A percentile compares a stretch with the other conserved stretches of the same genome.
phyloP scores from a whole-genome alignment of 306 rosid genomes.

The Oemleria cerasiformis region DNA sequence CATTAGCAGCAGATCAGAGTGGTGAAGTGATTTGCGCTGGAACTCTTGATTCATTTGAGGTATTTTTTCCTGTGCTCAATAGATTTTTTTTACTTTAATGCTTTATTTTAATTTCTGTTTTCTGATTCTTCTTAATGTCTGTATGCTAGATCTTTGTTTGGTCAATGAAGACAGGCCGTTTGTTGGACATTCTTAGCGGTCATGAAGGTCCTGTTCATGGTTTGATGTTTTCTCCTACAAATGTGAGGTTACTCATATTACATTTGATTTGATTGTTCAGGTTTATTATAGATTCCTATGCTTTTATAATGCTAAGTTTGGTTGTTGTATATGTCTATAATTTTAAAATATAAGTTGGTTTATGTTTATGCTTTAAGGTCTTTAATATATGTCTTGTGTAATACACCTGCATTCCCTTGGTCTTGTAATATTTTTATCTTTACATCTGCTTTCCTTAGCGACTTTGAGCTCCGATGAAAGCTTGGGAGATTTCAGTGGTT shows the following conservation, averaged over 20 bases:
- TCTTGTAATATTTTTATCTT: neutral
- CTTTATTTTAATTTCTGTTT: neutral
- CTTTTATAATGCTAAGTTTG: neutral
- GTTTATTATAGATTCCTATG: neutral
- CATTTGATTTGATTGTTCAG: neutral
- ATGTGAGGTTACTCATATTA: slow-evolving; percentile 49
- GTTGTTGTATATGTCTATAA: slow-evolving; percentile 1
- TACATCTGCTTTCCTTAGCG: neutral
- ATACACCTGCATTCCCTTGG: too few relatives aligned
- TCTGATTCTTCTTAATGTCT: slow-evolving; percentile 15
- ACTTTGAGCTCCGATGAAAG: neutral
- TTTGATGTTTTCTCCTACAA: slow-evolving; percentile 83
- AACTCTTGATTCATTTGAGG: slow-evolving; percentile 92
- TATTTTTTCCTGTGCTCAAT: slow-evolving; percentile 30
- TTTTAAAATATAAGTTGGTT: neutral
- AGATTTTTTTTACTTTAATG: neutral
- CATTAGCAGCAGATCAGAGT: slow-evolving; percentile 86
- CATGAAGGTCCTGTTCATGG: slow-evolving; percentile 98
- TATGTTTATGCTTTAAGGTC: neutral
- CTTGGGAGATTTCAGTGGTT: neutral
- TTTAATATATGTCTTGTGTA: neutral
- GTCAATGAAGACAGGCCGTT: slow-evolving; percentile 86
- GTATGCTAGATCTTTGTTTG: slow-evolving; percentile 77
- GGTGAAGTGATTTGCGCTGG: slow-evolving; percentile 98
- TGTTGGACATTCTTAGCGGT: slow-evolving; percentile 84